Evolutionary conservation across 2,329 filamentous ascomycete species (phyloP), one percentile per base, ranked within the genome.

Genomic region (Ilyonectria mors-panacis): DNA sequence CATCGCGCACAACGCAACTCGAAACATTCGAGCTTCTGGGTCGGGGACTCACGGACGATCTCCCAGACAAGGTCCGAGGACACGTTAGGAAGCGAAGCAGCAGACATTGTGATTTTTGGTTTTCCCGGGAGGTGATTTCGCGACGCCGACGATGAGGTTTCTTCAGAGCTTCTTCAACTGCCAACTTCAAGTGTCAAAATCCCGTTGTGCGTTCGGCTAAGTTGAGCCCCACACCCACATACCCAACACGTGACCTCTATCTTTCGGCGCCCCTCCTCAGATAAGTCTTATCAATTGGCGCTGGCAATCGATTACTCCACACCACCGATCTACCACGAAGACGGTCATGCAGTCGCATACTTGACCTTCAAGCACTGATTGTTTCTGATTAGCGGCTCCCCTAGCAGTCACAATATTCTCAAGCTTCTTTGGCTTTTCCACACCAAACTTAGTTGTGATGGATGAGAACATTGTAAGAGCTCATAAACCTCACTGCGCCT

Each of bases 31-130:
- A 26, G 56, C 28, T 55, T 51, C 35, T 33, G 21, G 53, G 39
- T 61, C 47, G 53, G 68, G 92, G 90, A 94, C 94, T 85, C 91
- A 98, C 95, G 94, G 89, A 92, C 91, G 84, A 97, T 87, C 90
- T 95, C 92, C 95, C 95, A 98, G 88, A 97, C 87, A 79, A 98
- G 89, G 86, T 98, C 95, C 81, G 91, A 85, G 83, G 94, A 97
- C 81, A 97, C 88, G 88, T 94, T 94, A 79, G 91, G 84, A 77
- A 89, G 86, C 66, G 78, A 83, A 85, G 78, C 87, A 79, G 81
- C 81, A 76, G 84, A 82, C 86, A 89, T 89, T 84, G 83, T 89
- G 87, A 70, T 58, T 50, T 71, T 71, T 63, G 65, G 65, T 65
- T 79, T 79, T 73, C 69, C 67, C 67, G 77, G 80, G 72, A 55